These are phyloP conservation scores for Recurvomyces mirabilis DNA, from an alignment of 495 filamentous ascomycete species.

Conservation along the genomic window DNA sequence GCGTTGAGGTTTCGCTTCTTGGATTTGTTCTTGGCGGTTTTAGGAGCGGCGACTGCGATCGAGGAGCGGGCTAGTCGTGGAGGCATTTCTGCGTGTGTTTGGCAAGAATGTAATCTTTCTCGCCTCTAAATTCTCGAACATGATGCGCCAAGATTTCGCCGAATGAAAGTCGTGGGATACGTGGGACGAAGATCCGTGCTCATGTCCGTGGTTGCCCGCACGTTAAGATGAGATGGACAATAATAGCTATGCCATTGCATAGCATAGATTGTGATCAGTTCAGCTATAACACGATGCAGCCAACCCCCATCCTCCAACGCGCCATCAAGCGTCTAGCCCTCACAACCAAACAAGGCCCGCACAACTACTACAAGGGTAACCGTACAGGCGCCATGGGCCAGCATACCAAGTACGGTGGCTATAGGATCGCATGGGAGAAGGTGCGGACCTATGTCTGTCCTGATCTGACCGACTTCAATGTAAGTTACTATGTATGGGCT, in stretches of 20 bases:
- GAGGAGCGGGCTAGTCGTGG: slow-evolving; percentile 23
- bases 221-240: too few species aligned
- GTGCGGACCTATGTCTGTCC: slow-evolving; percentile 86
- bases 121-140: neutral
- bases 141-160: neutral
- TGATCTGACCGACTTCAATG: slow-evolving; percentile 57
- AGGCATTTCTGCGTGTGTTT: slow-evolving; percentile 16
- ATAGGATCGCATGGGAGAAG: slow-evolving; percentile 69
- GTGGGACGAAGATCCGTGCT: neutral
- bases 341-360: slow-evolving; percentile 83
- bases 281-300: slow-evolving; percentile 55
- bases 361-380: slow-evolving; percentile 95
- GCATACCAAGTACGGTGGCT: slow-evolving; percentile 78
- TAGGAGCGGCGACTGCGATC: slow-evolving; percentile 15
- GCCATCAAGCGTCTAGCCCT: slow-evolving; percentile 57
- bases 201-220: too few species aligned
- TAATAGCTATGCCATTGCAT: too few species aligned
- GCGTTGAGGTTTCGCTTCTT: slow-evolving; percentile 62
- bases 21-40: slow-evolving; percentile 22
- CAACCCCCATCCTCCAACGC: slow-evolving; percentile 57
- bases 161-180: neutral
- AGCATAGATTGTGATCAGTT: too few species aligned
- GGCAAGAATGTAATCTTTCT: neutral
- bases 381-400: slow-evolving; percentile 73
- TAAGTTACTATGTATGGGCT: slow-evolving; percentile 35